Evolutionary conservation across 192 early-diverging fungal species (phyloP), one percentile per base, ranked within the genome.

Genomic region (Dissophora globulifera): DNA sequence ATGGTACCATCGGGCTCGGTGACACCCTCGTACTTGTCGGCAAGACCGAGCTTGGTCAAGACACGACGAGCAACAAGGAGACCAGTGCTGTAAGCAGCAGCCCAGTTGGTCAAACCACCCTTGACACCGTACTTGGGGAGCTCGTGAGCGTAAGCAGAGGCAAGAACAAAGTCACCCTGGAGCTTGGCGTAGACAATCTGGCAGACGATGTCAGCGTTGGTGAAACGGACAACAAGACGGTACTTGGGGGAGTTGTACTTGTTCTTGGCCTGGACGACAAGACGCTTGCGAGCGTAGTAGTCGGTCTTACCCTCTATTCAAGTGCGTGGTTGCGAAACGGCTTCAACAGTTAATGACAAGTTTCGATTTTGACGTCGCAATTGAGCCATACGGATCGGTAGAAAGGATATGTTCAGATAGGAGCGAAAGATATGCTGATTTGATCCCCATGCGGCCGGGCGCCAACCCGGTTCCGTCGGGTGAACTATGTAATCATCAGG

Each of bases 211-310:
- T 98, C 95, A 66, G 86, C 90, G 94, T 97, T 97, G 90, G 97
- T 98, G 94, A 99, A 92, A 63, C 97, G 95, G 67, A 99, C 97
- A 79, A 98, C 96, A 76, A 99, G 84, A 80, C 97, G 91, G 93
- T 98, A 99, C 92, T 99, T 99, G 84, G 96, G 96, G 58, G 95
- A 93, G 92, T 99, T 99, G 94, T 99, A 99, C 90, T 98, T 99
- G 94, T 98, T 97, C 94, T 99, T 99, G 72, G 97, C 97, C 88
- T 99, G 97, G 79, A 91, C 87, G n/a, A 98, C 91, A 65, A 99
- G 88, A 79, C 93, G 91, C 93, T 97, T 98, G 80, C 97, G 93
- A 76, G 97, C 95, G 81, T 97, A 98, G 96, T 98, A 99, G 90
- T 99, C 97, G 83, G 97, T 99, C 92, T 99, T 99, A 55, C 97